These are phyloP conservation scores for Fusarium palustre DNA, from an alignment of 2,329 filamentous ascomycete genomes.

Conservation along the genomic window DNA sequence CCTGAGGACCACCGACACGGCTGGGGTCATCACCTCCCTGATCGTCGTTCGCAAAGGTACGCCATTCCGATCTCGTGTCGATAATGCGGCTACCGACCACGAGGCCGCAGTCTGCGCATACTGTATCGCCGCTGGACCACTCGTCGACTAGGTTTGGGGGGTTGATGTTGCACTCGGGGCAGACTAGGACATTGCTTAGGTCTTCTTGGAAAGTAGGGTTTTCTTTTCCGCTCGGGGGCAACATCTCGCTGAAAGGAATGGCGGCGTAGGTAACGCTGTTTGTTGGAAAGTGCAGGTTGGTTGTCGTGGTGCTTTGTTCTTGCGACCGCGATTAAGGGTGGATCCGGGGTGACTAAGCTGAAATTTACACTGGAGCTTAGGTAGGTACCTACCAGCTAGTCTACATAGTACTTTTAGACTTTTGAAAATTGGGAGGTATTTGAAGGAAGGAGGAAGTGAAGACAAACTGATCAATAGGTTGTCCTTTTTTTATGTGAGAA, in stretches of 20 bases:
- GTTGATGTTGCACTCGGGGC: slow-evolving; percentile 88
- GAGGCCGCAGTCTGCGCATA: slow-evolving; percentile 90
- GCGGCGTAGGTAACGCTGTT: slow-evolving; percentile 1
- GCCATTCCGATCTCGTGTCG: slow-evolving; percentile 97
- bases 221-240: slow-evolving; percentile 54
- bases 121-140: slow-evolving; percentile 90
- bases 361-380: neutral
- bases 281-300: slow-evolving; percentile 38
- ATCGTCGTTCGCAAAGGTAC: slow-evolving; percentile 98
- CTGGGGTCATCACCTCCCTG: slow-evolving; percentile 96
- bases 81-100: slow-evolving; percentile 92
- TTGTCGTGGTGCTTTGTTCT: slow-evolving; percentile 28
- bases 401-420: neutral
- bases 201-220: slow-evolving; percentile 76
- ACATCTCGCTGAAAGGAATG: slow-evolving; percentile 50
- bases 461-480: too few species aligned
- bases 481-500: too few species aligned
- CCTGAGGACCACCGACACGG: slow-evolving; percentile 94
- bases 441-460: too few species aligned
- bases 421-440: neutral
- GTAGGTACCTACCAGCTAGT: too few species aligned
- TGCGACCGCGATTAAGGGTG: slow-evolving; percentile 1
- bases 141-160: slow-evolving; percentile 96
- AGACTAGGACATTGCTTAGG: slow-evolving; percentile 85
- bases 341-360: neutral